Evolutionary conservation across 73 alveolate species (phyloP).

Genomic region (Breviolum minutum): DNA sequence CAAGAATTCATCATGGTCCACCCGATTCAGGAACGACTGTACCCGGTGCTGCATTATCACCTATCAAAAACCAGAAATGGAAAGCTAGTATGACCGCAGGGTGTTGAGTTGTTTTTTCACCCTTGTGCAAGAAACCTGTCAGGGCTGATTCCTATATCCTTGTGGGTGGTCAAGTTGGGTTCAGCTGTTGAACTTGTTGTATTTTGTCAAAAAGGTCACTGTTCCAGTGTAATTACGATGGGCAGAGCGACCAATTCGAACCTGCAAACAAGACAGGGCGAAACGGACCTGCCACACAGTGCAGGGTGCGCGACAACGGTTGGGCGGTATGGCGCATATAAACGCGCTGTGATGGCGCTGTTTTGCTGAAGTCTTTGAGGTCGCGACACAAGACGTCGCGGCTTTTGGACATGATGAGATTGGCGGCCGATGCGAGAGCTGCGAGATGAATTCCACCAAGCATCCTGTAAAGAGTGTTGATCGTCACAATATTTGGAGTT

Average conservation of each 20-base stretch:
- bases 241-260: neutral
- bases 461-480: neutral
- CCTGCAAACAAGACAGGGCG: conserved; percentile 42
- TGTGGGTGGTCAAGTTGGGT: neutral
- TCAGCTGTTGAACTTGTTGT: neutral
- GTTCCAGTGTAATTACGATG: neutral
- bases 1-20: too few species aligned
- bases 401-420: neutral
- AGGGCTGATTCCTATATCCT: neutral
- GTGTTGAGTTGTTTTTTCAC: too few species aligned
- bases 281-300: neutral
- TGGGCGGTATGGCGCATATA: too few species aligned
- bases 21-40: too few species aligned
- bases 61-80: too few species aligned
- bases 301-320: neutral
- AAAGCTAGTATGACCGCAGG: too few species aligned
- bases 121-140: neutral
- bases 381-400: conserved; percentile 6
- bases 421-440: neutral
- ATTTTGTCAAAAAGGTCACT: neutral
- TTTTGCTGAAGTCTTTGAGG: neutral
- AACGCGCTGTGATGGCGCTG: conserved; percentile 33
- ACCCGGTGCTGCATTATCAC: too few species aligned
- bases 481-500: neutral
- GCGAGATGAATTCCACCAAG: neutral